Evolutionary conservation across 1,139 yeast species (phyloP).

Genomic region (Diutina ranongensis): DNA sequence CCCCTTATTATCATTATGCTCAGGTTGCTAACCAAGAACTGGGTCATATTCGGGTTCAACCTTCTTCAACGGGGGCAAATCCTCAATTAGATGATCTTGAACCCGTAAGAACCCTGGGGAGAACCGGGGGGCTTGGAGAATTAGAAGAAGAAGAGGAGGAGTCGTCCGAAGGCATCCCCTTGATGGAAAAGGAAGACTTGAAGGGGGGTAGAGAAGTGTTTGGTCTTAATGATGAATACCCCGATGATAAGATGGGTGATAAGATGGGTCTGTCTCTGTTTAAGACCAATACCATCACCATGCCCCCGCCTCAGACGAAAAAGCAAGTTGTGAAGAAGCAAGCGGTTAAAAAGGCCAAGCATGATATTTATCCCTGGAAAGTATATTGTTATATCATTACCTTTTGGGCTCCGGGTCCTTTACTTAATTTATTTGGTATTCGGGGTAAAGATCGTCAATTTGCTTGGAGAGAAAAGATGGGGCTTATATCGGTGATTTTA

Average conservation of each 20-base stretch:
- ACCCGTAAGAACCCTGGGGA: slow-evolving; percentile 4
- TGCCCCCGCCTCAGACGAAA: slow-evolving; percentile 10
- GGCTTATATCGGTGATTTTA: slow-evolving; percentile 62
- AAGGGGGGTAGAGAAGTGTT: slow-evolving; percentile 40
- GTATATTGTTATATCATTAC: slow-evolving; percentile 71
- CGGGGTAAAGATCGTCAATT: slow-evolving; percentile 69
- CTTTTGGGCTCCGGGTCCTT: slow-evolving; percentile 83
- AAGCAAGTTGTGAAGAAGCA: slow-evolving; percentile 7
- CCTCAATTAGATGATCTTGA: slow-evolving; percentile 21
- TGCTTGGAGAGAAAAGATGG: slow-evolving; percentile 97
- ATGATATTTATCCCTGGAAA: slow-evolving; percentile 57
- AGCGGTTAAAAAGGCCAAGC: slow-evolving; percentile 9
- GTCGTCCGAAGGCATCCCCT: slow-evolving; percentile 35
- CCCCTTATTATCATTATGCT: slow-evolving; percentile 74
- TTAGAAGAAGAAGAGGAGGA: slow-evolving; percentile 11
- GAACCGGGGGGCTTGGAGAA: slow-evolving; percentile 7
- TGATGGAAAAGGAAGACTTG: slow-evolving; percentile 21
- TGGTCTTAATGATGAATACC: slow-evolving; percentile 50
- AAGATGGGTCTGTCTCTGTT: background rate
- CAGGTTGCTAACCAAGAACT: slow-evolving; percentile 67
- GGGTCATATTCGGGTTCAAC: slow-evolving; percentile 50
- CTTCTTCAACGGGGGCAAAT: slow-evolving; percentile 66
- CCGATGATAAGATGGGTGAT: background rate
- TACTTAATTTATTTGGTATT: slow-evolving; percentile 67
- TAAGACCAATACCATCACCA: background rate